Evolutionary conservation across 2,329 filamentous ascomycete species (phyloP).

Genomic region (Fusarium sp.): DNA sequence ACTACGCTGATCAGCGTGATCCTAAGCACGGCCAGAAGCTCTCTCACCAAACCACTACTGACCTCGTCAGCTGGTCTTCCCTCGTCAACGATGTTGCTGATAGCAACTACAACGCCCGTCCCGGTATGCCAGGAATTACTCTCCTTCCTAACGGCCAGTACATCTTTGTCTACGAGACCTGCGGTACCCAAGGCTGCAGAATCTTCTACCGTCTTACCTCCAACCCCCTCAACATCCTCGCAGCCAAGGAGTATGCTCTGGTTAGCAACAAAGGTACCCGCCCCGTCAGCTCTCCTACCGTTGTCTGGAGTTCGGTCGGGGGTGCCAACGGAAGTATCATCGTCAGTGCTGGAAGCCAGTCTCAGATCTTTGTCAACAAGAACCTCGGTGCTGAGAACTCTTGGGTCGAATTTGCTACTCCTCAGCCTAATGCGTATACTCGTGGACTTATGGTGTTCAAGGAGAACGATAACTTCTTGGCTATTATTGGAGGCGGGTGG

Average conservation of each 20-base stretch:
- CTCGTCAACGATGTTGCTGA: constrained; percentile 68
- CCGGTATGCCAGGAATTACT: constrained; percentile 72
- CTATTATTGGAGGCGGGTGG: constrained; percentile 55
- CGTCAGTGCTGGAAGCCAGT: constrained; percentile 50
- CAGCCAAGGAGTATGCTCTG: constrained; percentile 43
- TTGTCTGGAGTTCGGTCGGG: constrained; percentile 54
- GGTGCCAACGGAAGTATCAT: constrained; percentile 56
- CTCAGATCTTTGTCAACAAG: constrained; percentile 53
- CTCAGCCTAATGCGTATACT: constrained; percentile 49
- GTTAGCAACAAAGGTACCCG: constrained; percentile 45
- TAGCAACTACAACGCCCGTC: constrained; percentile 65
- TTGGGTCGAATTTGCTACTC: constrained; percentile 48
- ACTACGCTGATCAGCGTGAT: constrained; percentile 77
- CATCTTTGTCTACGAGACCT: constrained; percentile 71
- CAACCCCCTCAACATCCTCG: constrained; percentile 48
- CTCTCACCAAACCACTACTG: constrained; percentile 67
- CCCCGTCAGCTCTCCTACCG: constrained; percentile 53
- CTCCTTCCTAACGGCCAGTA: constrained; percentile 60
- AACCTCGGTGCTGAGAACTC: constrained; percentile 47
- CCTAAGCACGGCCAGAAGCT: constrained; percentile 71
- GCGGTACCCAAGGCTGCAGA: constrained; percentile 52
- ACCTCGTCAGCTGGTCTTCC: constrained; percentile 67
- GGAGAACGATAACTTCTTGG: constrained; percentile 44
- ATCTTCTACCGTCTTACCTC: constrained; percentile 55
- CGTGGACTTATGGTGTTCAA: constrained; percentile 48